Conservation (phyloP, 1,284 basidiomycete genomes). For the Clitocybe nebularis region DNA sequence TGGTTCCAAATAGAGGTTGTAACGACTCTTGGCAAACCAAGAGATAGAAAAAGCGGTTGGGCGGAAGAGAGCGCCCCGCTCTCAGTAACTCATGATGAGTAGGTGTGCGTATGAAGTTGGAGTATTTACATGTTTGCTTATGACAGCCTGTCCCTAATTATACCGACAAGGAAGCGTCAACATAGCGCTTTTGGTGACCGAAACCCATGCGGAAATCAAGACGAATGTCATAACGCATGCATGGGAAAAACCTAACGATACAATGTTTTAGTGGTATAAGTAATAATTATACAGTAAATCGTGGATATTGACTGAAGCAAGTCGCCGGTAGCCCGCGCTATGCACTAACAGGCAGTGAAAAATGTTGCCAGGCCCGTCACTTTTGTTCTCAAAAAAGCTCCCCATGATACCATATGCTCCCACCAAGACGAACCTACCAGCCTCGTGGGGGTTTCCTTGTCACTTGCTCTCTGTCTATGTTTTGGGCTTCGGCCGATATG, state of each 20-base stretch:
- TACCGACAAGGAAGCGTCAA: neutral
- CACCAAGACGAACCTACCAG: constrained; percentile 11
- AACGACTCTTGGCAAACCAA: constrained; percentile 15
- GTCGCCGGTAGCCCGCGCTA: too few species aligned
- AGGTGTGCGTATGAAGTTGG: constrained; percentile 1
- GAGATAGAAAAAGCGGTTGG: constrained; percentile 8
- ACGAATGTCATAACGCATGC: neutral
- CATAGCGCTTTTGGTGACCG: too few species aligned
- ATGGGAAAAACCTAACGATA: neutral
- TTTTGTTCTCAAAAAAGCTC: constrained; percentile 14
- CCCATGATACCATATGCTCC: constrained; percentile 15
- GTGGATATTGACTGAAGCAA: neutral
- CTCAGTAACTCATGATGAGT: constrained; percentile 31
- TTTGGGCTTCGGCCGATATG: constrained; percentile 11
- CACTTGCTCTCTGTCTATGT: neutral
- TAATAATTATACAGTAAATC: constrained; percentile 1
- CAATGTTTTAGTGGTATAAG: neutral
- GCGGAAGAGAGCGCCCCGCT: constrained; percentile 25
- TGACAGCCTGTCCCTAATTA: constrained; percentile 12
- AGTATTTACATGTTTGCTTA: constrained; percentile 4
- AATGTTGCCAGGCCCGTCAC: constrained; percentile 16
- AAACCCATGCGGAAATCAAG: too few species aligned
- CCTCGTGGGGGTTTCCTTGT: neutral
- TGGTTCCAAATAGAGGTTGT: constrained; percentile 2
- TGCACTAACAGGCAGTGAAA: constrained; percentile 14